Percentiles rank a stretch among this genome's conserved stretches.
Evolutionary conservation across 2,329 filamentous ascomycete species (phyloP).

Genomic region (Colletotrichum incanum): DNA sequence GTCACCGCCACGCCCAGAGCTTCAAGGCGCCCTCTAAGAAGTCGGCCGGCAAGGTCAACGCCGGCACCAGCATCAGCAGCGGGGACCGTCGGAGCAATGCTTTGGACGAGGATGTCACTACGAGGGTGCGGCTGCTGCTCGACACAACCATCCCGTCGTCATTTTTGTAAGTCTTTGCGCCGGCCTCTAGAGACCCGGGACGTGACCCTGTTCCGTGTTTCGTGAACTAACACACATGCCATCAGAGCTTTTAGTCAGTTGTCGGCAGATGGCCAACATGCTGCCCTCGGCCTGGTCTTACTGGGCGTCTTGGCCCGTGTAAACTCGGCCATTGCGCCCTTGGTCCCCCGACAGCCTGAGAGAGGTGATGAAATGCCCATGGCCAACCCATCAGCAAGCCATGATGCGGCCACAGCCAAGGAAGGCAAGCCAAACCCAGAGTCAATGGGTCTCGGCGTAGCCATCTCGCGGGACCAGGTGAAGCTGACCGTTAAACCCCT

Average conservation of each 20-base stretch:
- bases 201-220: background rate
- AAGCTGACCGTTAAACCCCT: constrained; percentile 1
- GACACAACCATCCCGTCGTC: constrained; percentile 52
- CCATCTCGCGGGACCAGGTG: constrained; percentile 49
- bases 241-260: constrained; percentile 77
- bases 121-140: constrained; percentile 48
- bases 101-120: constrained; percentile 18
- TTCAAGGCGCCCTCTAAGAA: constrained; percentile 29
- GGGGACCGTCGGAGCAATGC: constrained; percentile 1
- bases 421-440: constrained; percentile 42
- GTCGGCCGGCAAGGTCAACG: background rate
- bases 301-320: constrained; percentile 76
- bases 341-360: constrained; percentile 47
- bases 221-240: background rate
- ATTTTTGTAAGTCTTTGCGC: constrained; percentile 53
- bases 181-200: too few species aligned
- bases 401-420: background rate
- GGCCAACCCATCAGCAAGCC: background rate
- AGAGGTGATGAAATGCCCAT: background rate
- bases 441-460: constrained; percentile 49
- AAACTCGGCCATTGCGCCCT: constrained; percentile 59
- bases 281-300: constrained; percentile 79
- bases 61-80: background rate
- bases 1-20: constrained; percentile 12
- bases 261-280: constrained; percentile 80